Conservation (phyloP, 1,284 basidiomycete genomes). For the Pisolithus thermaeus region DNA sequence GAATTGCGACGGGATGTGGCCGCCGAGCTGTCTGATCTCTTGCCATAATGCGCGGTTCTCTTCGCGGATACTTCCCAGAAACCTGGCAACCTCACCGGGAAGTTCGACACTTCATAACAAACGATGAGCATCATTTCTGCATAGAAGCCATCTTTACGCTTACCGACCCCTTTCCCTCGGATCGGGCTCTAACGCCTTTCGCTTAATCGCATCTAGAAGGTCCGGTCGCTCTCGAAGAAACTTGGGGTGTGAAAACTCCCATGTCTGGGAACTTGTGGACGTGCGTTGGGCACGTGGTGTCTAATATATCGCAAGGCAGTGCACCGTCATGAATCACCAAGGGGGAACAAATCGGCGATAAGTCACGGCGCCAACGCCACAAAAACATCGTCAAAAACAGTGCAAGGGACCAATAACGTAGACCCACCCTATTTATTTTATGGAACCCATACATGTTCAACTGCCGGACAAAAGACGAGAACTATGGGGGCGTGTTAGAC, state of each 20-base stretch:
- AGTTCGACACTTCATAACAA: slow-evolving; percentile 51
- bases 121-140: background rate
- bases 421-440: slow-evolving; percentile 71
- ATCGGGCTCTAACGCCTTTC: slow-evolving; percentile 77
- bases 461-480: slow-evolving; percentile 85
- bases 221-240: slow-evolving; percentile 79
- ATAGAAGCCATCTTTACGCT: slow-evolving; percentile 1
- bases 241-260: slow-evolving; percentile 88
- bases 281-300: slow-evolving; percentile 80
- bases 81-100: slow-evolving; percentile 70
- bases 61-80: slow-evolving; percentile 61
- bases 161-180: slow-evolving; percentile 35
- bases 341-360: slow-evolving; percentile 14
- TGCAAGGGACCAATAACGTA: slow-evolving; percentile 1
- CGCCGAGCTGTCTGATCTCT: slow-evolving; percentile 36
- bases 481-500: slow-evolving; percentile 38
- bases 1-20: slow-evolving; percentile 22
- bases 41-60: slow-evolving; percentile 48
- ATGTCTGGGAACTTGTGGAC: slow-evolving; percentile 73
- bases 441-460: slow-evolving; percentile 89
- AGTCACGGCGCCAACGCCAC: slow-evolving; percentile 11
- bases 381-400: slow-evolving; percentile 9
- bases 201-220: slow-evolving; percentile 79
- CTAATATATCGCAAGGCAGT: slow-evolving; percentile 30
- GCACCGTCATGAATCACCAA: background rate